Evolutionary conservation across 805 yeast species (phyloP), one percentile per base, ranked within the genome.

Genomic region (Dipodascus geniculatus): DNA sequence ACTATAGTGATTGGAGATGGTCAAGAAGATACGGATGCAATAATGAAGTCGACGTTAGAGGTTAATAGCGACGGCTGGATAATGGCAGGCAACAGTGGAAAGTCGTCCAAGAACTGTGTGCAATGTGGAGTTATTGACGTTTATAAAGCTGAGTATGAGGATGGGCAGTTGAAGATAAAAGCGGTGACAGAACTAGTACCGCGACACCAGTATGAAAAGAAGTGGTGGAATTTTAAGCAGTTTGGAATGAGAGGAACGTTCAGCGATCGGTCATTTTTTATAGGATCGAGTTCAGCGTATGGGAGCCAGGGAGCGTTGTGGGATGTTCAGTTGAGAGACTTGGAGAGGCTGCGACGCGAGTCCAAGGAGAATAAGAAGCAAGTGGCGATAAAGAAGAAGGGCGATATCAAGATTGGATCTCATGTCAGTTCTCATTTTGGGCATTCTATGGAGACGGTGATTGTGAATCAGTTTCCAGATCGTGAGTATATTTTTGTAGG

Each of bases 221-320:
- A 8, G 4, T 8, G 14, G 6, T 17, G 19, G n/a, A 47, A 47
- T 47, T 22, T 47, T 47, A 22, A 23, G 31, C 11, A 23, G 19
- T 47, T 47, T 16, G 49, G 31, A 11, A 47, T 16, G 49, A 14
- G 11, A 6, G 31, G 24, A 4, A 16, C 28, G n/a, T 3, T 56
- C 61, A 14, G 64, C 67, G 42, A 60, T 55, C 24, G 58, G 68
- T 53, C 63, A 71, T 33, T 77, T 22, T 66, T 65, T 51, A 59
- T 76, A 1, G 68, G 79, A 0, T 72, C 80, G 0, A 76, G 79
- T 0, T 67, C 66, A 17, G 74, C 71, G 11, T 62, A 55, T 17
- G 61, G 61, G 24, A 77, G 76, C 1, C 63, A 63, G 53, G 83
- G 81, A 0, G 74, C 75, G 0, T 65, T 81, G 2, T 81, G 80